Percentiles rank a stretch among this genome's conserved stretches.
phyloP scores from a whole-genome alignment of 306 rosid genomes.

The Ziziphus jujuba region DNA sequence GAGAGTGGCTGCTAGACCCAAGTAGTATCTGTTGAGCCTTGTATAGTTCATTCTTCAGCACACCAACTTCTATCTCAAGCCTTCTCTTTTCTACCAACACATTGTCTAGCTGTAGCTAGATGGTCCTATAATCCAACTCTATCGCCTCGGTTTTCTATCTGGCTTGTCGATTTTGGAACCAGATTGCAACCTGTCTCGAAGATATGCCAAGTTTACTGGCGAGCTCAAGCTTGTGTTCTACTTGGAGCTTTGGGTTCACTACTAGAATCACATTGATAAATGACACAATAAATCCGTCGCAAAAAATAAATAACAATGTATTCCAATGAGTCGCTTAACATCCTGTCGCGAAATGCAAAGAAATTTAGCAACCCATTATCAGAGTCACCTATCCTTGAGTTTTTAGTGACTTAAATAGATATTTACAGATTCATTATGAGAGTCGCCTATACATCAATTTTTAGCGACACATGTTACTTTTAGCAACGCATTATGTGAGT shows the following conservation, averaged over 20 bases:
- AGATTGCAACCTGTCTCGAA: slow-evolving; percentile 15
- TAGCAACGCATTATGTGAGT: too few species aligned
- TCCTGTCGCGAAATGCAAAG: too few species aligned
- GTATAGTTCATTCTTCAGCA: slow-evolving; percentile 9
- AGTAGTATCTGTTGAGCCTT: slow-evolving; percentile 12
- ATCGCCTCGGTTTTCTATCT: slow-evolving; percentile 5
- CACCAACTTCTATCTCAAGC: slow-evolving; percentile 16
- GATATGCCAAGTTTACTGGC: slow-evolving; percentile 6
- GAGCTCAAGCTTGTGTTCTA: slow-evolving; percentile 14
- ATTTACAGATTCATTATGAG: too few species aligned
- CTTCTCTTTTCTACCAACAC: slow-evolving; percentile 14
- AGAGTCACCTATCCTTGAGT: too few species aligned
- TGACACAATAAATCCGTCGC: too few species aligned
- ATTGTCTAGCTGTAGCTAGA: slow-evolving; percentile 6
- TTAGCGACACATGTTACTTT: too few species aligned
- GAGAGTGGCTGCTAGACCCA: not conserved
- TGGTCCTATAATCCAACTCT: slow-evolving; percentile 10
- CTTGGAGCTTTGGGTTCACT: slow-evolving; percentile 12
- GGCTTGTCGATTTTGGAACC: slow-evolving; percentile 23
- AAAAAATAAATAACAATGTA: too few species aligned
- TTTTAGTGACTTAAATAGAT: too few species aligned
- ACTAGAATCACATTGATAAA: too few species aligned
- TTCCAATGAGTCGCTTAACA: too few species aligned
- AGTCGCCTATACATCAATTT: too few species aligned
- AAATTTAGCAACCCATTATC: too few species aligned